phyloP scores from a whole-genome alignment of 2,329 filamentous ascomycete species.

The Botrytis fabae region DNA sequence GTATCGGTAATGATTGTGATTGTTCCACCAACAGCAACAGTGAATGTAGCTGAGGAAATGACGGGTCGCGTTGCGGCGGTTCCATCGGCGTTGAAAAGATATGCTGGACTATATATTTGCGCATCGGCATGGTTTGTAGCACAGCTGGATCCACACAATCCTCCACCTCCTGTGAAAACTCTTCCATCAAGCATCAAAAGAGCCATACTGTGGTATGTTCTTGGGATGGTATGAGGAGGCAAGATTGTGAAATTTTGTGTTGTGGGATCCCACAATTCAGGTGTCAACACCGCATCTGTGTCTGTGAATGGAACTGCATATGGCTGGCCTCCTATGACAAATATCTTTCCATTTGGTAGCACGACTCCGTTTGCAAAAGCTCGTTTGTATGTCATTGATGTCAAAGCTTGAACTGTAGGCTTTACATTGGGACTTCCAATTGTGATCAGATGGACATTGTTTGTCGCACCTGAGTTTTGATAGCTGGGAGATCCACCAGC shows the following conservation, averaged over 20 bases:
- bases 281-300: slow-evolving; percentile 43
- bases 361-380: slow-evolving; percentile 50
- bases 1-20: slow-evolving; percentile 41
- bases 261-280: slow-evolving; percentile 50
- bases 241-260: slow-evolving; percentile 45
- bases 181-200: slow-evolving; percentile 53
- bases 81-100: slow-evolving; percentile 52
- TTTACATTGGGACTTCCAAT: slow-evolving; percentile 41
- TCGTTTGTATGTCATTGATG: slow-evolving; percentile 44
- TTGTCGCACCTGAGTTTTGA: slow-evolving; percentile 45
- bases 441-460: slow-evolving; percentile 52
- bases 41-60: slow-evolving; percentile 43
- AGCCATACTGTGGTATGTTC: slow-evolving; percentile 52
- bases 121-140: slow-evolving; percentile 53
- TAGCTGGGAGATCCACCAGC: slow-evolving; percentile 53
- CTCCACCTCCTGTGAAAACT: slow-evolving; percentile 53
- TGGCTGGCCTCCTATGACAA: slow-evolving; percentile 51
- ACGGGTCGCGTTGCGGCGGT: slow-evolving; percentile 44
- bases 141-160: slow-evolving; percentile 50
- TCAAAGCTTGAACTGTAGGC: slow-evolving; percentile 40
- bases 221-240: slow-evolving; percentile 44
- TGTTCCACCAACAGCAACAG: slow-evolving; percentile 39
- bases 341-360: slow-evolving; percentile 50
- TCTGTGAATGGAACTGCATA: slow-evolving; percentile 49
- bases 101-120: slow-evolving; percentile 57